Evolutionary conservation across 2,329 filamentous ascomycete genomes (phyloP), one percentile per base, ranked within the genome.

Genomic region (Emydomyces testavorans): DNA sequence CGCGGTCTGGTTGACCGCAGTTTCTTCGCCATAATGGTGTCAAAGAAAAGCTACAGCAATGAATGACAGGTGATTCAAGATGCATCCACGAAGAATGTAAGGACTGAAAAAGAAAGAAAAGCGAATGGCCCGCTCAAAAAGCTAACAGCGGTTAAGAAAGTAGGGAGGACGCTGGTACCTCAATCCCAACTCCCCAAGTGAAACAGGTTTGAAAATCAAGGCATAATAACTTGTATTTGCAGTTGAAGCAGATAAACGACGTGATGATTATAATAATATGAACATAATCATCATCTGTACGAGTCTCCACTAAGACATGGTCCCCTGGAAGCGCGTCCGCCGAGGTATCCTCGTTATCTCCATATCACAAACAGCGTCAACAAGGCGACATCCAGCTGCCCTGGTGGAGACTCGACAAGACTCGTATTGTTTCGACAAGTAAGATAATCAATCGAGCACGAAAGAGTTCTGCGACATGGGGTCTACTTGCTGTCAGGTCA

Each of bases 1-100:
- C 59, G 63, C 13, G 60, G 56, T 50, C 57, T 62, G 38, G 57
- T 58, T 28, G 57, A 48, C 23, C 64, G 62, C 4, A 58, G 52
- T 37, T 50, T 57, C 7, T 50, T 57, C 6, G 61, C 57, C 60
- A 66, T 66, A n/a, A n/a, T n/a, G n/a, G n/a, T n/a, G n/a, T n/a
- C n/a, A n/a, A n/a, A n/a, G n/a, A n/a, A n/a, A n/a, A n/a, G n/a
- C n/a, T n/a, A n/a, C n/a, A n/a, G n/a, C n/a, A n/a, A n/a, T n/a
- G n/a, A n/a, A n/a, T n/a, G n/a, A 44, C 44, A 16, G 23, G 34
- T 24, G 34, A 38, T 21, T 29, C 26, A 43, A 32, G 39, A 41
- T 23, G 49, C 52, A 52, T 53, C 54, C 54, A 54, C 18, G 47
- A 18, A 34, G 15, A 41, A 18, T 15, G 41, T 40, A 36, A 35